Conservation (phyloP, 208 protist species). For the Blechomonas ayalai region DNA sequence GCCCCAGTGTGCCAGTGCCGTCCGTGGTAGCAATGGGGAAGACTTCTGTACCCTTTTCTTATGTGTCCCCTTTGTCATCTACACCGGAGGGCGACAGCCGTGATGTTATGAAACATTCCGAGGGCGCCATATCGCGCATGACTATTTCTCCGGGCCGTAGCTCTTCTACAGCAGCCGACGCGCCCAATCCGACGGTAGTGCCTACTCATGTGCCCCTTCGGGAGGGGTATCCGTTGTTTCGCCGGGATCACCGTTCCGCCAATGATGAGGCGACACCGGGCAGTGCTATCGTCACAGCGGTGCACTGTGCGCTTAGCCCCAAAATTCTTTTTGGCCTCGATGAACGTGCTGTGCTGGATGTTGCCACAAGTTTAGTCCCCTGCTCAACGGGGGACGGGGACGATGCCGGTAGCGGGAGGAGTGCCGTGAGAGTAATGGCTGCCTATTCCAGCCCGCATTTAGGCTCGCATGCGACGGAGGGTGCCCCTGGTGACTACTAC, state of each 20-base stretch:
- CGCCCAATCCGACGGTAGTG: background rate
- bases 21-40: background rate
- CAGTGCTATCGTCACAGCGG: background rate
- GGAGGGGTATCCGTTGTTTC: background rate
- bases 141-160: background rate
- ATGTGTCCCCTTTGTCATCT: too few species aligned
- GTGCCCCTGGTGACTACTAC: background rate
- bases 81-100: too few species aligned
- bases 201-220: background rate
- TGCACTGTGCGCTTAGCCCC: conserved; percentile 6
- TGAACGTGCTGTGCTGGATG: conserved; percentile 9
- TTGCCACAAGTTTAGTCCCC: conserved; percentile 3
- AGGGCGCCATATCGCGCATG: background rate
- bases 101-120: too few species aligned
- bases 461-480: background rate
- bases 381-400: too few species aligned
- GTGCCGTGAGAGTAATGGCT: too few species aligned
- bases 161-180: background rate
- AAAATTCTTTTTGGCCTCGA: conserved; percentile 3
- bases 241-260: background rate
- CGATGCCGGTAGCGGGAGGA: too few species aligned
- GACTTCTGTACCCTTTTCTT: too few species aligned
- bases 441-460: background rate
- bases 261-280: background rate
- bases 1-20: background rate